Evolutionary conservation across 2,329 filamentous ascomycete species (phyloP).

Genomic region (Zymoseptoria passerinii): DNA sequence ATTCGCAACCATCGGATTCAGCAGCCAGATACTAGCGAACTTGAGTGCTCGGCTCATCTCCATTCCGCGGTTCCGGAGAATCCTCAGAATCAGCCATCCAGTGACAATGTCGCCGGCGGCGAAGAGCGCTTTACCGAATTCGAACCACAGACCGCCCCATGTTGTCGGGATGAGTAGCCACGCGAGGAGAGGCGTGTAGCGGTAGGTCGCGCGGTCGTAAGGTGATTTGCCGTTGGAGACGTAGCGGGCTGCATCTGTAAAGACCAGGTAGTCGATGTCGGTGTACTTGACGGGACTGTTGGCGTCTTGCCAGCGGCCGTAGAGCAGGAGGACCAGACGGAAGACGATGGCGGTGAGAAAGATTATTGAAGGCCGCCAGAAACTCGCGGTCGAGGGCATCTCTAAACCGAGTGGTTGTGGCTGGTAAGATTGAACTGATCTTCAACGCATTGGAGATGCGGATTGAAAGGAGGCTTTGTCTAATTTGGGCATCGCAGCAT

Average conservation of each 20-base stretch:
- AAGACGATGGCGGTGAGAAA: conserved; percentile 49
- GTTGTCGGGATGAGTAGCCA: conserved; percentile 83
- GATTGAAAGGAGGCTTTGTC: neutral
- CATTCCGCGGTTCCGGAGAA: conserved; percentile 43
- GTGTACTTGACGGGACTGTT: conserved; percentile 93
- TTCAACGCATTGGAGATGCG: neutral
- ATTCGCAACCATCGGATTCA: conserved; percentile 96
- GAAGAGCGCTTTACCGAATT: conserved; percentile 82
- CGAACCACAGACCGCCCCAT: conserved; percentile 57
- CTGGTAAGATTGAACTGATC: neutral
- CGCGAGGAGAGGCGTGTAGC: conserved; percentile 88
- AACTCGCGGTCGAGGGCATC: neutral
- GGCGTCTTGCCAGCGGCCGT: conserved; percentile 87
- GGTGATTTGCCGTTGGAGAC: conserved; percentile 61
- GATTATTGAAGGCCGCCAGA: conserved; percentile 28
- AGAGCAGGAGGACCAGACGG: conserved; percentile 66
- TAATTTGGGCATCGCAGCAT: neutral
- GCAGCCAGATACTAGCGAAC: conserved; percentile 81
- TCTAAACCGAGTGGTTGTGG: neutral
- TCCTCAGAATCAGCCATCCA: conserved; percentile 63
- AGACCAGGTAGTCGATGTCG: conserved; percentile 97
- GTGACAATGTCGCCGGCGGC: conserved; percentile 74
- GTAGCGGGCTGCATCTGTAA: conserved; percentile 87
- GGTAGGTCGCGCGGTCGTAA: conserved; percentile 86
- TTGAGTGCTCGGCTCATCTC: conserved; percentile 51